Evolutionary conservation across 2,329 filamentous ascomycete genomes (phyloP).

Genomic region (Ambrosiella cleistominuta): DNA sequence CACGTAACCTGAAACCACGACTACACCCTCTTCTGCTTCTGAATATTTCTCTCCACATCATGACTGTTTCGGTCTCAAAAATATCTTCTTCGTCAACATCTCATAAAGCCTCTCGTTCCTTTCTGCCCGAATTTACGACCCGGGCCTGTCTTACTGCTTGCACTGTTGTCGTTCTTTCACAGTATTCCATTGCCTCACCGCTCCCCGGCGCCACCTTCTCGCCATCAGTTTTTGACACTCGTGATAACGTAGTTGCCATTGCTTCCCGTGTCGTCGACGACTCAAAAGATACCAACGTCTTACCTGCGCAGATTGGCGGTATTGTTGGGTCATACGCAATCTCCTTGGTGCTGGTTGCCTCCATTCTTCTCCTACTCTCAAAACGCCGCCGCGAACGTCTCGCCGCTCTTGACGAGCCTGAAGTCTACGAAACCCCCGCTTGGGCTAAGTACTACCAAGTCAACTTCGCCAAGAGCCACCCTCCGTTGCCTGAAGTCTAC

Average conservation of each 20-base stretch:
- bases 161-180: conserved; percentile 12
- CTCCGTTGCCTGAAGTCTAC: conserved; percentile 10
- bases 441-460: conserved; percentile 18
- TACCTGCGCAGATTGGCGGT: conserved; percentile 68
- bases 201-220: conserved; percentile 10
- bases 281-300: conserved; percentile 16
- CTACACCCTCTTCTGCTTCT: background rate
- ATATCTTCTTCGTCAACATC: conserved; percentile 14
- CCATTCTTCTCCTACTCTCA: conserved; percentile 42
- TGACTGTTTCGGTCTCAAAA: conserved; percentile 12
- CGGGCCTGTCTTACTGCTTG: conserved; percentile 1
- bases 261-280: conserved; percentile 28
- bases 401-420: conserved; percentile 17
- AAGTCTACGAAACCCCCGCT: conserved; percentile 34
- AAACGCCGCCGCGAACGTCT: conserved; percentile 37
- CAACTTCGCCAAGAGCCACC: background rate
- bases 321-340: conserved; percentile 72
- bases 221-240: conserved; percentile 24
- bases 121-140: background rate
- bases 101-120: conserved; percentile 16
- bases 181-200: conserved; percentile 14
- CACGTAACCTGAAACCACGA: background rate
- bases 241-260: conserved; percentile 17
- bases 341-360: conserved; percentile 56
- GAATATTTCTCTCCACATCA: conserved; percentile 7